Base-by-base conservation (phyloP, 257 asterid genomes). In the Lycium barbarum region DNA sequence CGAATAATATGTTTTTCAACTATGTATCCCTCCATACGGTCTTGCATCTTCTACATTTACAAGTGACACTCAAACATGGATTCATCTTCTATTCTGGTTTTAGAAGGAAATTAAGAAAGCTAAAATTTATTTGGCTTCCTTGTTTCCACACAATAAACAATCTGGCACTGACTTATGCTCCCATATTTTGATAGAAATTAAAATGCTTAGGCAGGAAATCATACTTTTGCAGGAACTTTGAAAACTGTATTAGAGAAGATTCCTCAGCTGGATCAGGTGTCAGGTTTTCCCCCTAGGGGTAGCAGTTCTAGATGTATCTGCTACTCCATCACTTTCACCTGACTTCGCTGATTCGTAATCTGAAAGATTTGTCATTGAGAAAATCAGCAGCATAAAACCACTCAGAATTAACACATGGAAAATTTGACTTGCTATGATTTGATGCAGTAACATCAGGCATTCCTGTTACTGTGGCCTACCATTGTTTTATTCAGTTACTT, bases 191-290 rank as follows among this genome's bases (percentile, higher is more conserved):
- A 76, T 12, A 76, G 45, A 49, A 76, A 76, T 22, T 73, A 76
- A 76, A 76, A 76, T 51, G 9, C 45, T 76, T 51, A 73, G 81
- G n/a, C 26, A 73, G 12, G 14, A 35, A 11, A 45, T 73, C 81
- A 20, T 47, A 20, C 20, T 11, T 47, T 20, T 20, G 61, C 59
- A 73, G 38, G 81, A 15, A 73, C 3, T 11, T 20, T 47, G 20
- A 2, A 76, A 76, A 76, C 45, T 47, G 62, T 74, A 7, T 49
- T 47, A 74, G n/a, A 45, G 80, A 74, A 74, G 43, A 17, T 20
- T 65, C 18, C 54, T 51, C 62, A 51, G 81, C 22, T 51, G 43
- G 62, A 51, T 49, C 62, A 22, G 22, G 22, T 76, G 81, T 22
- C 13, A 22, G 82, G 7, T 26, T 76, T 76, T 26, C 20, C 45